Conservation (phyloP, 2,329 filamentous ascomycete species). For the Colletotrichum zoysiae region DNA sequence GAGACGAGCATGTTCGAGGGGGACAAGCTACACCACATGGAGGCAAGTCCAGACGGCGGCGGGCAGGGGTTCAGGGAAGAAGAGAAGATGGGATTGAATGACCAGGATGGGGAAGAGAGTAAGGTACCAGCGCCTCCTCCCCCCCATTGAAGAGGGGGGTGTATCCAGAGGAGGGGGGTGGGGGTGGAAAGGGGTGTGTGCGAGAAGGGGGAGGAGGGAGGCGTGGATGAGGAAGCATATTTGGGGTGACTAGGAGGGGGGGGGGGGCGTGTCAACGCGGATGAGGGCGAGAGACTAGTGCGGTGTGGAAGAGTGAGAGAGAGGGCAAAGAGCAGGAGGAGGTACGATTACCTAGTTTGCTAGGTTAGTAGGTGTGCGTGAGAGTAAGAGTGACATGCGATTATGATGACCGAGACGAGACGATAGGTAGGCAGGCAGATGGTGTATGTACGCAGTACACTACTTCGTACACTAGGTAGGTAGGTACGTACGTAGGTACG, state of each 20-base stretch:
- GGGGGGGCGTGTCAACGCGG: conserved; percentile 18
- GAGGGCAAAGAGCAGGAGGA: conserved; percentile 1
- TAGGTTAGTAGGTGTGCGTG: conserved; percentile 3
- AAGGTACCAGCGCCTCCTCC: conserved; percentile 30
- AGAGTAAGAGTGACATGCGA: conserved; percentile 23
- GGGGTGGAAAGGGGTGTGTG: not conserved
- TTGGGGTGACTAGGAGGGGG: not conserved
- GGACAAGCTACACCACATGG: conserved; percentile 41
- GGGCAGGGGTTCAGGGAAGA: conserved; percentile 36
- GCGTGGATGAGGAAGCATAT: not conserved
- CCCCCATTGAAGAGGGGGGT: conserved; percentile 19
- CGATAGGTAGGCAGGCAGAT: too few relatives aligned
- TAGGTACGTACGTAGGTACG: too few relatives aligned
- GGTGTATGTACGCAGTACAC: too few relatives aligned
- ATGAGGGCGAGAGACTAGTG: conserved; percentile 11
- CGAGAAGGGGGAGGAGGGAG: not conserved
- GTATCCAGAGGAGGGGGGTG: not conserved
- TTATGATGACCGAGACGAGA: conserved; percentile 15
- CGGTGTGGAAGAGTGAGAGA: conserved; percentile 5
- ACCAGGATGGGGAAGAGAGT: conserved; percentile 34
- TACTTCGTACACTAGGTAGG: too few relatives aligned
- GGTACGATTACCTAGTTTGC: not conserved
- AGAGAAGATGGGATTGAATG: conserved; percentile 35
- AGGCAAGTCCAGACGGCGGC: conserved; percentile 33
- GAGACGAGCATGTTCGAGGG: conserved; percentile 36